Base-by-base conservation (phyloP, 768 basidiomycete species). In the Cystofilobasidium ferigula region DNA sequence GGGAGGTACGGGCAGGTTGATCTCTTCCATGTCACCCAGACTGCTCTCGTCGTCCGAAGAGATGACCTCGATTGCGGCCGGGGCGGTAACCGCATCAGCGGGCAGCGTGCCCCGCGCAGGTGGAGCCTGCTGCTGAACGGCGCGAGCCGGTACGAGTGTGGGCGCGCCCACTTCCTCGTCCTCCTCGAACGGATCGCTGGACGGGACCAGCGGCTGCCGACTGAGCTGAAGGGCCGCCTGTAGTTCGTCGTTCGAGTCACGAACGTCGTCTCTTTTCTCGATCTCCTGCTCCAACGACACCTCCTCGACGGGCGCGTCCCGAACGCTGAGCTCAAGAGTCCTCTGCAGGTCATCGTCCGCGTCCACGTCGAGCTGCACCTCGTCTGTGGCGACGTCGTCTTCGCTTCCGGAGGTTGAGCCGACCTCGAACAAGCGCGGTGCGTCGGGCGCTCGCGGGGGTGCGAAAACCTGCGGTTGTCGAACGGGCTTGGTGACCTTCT, bases 391-490 rank as follows among this genome's bases (percentile, higher is more conserved):
- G 57, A 24, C 45, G 22, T 47, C 42, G 42, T 51, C 28, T 34
- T 30, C 51, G 34, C 34, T 24, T 9, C 26, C 47, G 13, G 45
- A 14, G 8, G 61, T 26, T 36, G 80, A 77, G 34, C 82, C 82
- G 0, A 74, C 65, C 1, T 79, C 80, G 71, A 87, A 88, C 35
- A 87, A 73, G 0, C 82, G 81, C 61, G 75, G 80, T 4, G 75
- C 45, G 51, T 70, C 72, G 9, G 56, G 28, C 40, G 69, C 74
- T 57, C 72, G 70, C 43, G 79, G 79, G 53, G 76, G 78, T 30
- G 57, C 64, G 36, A 56, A 58, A 30, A 51, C 42, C n/a, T 63
- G 64, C 24, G 57, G 64, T 7, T 65, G 54, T 28, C 30, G 35
- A 7, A 42, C n/a, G 34, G 30, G 32, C 28, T 38, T 42, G n/a